Conservation (phyloP, 306 rosid genomes). For the Crotalaria pallida region DNA sequence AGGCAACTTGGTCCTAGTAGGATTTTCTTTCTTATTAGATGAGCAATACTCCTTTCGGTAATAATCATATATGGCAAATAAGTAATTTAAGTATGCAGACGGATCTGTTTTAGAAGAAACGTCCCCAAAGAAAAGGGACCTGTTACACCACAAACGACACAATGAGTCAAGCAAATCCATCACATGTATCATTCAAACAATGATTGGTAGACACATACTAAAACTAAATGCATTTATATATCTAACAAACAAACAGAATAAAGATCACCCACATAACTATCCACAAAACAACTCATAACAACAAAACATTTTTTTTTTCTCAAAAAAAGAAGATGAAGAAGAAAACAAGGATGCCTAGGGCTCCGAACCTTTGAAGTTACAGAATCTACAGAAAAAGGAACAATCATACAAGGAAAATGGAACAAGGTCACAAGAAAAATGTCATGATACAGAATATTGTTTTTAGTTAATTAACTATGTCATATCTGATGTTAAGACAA, state of each 20-base stretch:
- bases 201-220: background rate
- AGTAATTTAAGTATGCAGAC: constrained; percentile 41
- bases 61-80: constrained; percentile 52
- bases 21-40: constrained; percentile 26
- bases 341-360: background rate
- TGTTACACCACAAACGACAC: constrained; percentile 25
- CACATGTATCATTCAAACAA: background rate
- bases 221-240: background rate
- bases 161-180: constrained; percentile 22
- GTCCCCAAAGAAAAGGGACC: constrained; percentile 89
- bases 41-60: constrained; percentile 42
- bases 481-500: background rate
- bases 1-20: constrained; percentile 51
- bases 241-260: too few species aligned
- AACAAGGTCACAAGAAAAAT: constrained; percentile 18
- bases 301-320: background rate
- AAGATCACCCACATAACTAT: background rate
- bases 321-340: background rate
- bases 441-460: background rate
- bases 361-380: too few species aligned
- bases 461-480: background rate
- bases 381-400: too few species aligned
- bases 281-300: background rate
- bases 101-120: constrained; percentile 75
- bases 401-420: background rate